Percentiles rank a stretch among this genome's conserved stretches.
Evolutionary conservation across 257 asterid species (phyloP).

Genomic region (Craterostigma plantagineum): DNA sequence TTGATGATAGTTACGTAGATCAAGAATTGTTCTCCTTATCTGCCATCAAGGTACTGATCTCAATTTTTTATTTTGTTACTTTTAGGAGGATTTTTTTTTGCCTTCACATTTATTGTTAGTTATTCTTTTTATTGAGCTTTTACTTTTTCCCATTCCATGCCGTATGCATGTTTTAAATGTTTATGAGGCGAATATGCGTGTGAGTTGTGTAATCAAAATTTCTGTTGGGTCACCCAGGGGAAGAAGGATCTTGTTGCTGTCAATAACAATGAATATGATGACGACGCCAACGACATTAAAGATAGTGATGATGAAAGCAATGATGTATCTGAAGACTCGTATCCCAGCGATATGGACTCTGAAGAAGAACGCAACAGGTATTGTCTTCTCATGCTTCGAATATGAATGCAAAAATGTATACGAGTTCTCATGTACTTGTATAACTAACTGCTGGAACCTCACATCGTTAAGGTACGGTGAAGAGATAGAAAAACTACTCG

Average conservation of each 20-base stretch:
- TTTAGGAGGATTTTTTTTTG: background rate
- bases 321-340: constrained; percentile 23
- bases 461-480: constrained; percentile 59
- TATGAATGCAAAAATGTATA: background rate
- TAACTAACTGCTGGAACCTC: too few relatives aligned
- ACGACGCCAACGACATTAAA: constrained; percentile 34
- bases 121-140: background rate
- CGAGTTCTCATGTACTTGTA: background rate
- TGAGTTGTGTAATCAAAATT: too few relatives aligned
- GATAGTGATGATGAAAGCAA: constrained; percentile 41
- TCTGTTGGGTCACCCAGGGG: constrained; percentile 23
- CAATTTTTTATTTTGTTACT: background rate
- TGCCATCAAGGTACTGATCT: constrained; percentile 43
- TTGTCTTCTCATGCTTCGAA: background rate
- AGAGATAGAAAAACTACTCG: too few relatives aligned
- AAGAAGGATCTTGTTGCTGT: constrained; percentile 72
- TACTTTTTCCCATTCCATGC: background rate
- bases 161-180: background rate
- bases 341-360: constrained; percentile 60
- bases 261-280: constrained; percentile 50
- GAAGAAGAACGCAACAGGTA: constrained; percentile 62
- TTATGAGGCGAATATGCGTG: too few relatives aligned
- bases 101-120: background rate
- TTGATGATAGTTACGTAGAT: constrained; percentile 62
- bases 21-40: constrained; percentile 60